These are phyloP conservation scores for Cavenderia fasciculata DNA, from an alignment of 78 protist species.

Conservation along the genomic window DNA sequence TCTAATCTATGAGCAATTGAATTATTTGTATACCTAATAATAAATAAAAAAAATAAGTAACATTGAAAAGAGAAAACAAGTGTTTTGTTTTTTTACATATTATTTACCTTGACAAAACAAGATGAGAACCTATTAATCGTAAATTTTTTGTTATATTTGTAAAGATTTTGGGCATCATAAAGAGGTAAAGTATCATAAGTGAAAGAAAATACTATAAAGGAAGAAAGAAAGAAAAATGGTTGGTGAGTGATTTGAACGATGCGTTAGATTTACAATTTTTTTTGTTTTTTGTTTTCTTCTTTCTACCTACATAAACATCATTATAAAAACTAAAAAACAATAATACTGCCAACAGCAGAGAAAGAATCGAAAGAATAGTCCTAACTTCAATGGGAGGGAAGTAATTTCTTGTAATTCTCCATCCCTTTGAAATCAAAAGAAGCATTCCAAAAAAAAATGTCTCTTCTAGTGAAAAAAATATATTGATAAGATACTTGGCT, in stretches of 20 bases:
- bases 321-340: conserved; percentile 69
- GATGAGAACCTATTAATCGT: conserved; percentile 13
- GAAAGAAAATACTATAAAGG: conserved; percentile 59
- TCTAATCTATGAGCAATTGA: not conserved
- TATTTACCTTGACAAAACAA: conserved; percentile 25
- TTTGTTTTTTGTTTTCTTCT: too few relatives aligned
- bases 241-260: too few relatives aligned
- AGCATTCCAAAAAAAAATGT: conserved; percentile 42
- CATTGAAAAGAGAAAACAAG: not conserved
- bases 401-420: conserved; percentile 32
- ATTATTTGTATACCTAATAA: conserved; percentile 1
- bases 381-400: conserved; percentile 13
- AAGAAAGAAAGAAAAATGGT: too few relatives aligned
- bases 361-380: conserved; percentile 3
- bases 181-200: conserved; percentile 71
- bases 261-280: too few relatives aligned
- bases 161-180: conserved; percentile 79
- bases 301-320: too few relatives aligned
- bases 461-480: conserved; percentile 39
- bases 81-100: not conserved
- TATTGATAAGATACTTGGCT: conserved; percentile 7
- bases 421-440: conserved; percentile 44
- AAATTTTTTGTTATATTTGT: conserved; percentile 62
- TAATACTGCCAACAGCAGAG: conserved; percentile 27
- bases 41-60: not conserved